These are phyloP conservation scores for Prunus padus DNA, from an alignment of 306 rosid species.

Conservation along the genomic window DNA sequence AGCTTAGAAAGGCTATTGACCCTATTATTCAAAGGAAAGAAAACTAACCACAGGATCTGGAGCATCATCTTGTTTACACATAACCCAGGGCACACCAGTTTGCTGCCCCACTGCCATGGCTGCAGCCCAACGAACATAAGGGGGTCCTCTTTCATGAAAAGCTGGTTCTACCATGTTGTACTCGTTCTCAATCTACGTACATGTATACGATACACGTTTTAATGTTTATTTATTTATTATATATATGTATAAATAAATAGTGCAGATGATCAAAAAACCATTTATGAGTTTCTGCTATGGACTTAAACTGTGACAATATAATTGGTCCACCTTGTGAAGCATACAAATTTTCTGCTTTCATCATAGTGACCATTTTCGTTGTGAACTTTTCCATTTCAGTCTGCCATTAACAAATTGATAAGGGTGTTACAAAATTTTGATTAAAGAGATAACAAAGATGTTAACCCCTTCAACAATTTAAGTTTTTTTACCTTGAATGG, in stretches of 20 bases:
- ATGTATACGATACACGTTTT: background rate
- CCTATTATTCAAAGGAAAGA: background rate
- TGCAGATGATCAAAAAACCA: too few relatives aligned
- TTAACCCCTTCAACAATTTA: background rate
- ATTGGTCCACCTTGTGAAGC: slow-evolving; percentile 96
- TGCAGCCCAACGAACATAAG: slow-evolving; percentile 87
- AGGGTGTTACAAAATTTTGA: background rate
- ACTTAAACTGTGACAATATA: slow-evolving; percentile 74
- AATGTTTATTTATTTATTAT: too few relatives aligned
- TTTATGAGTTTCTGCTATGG: background rate
- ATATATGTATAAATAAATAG: too few relatives aligned
- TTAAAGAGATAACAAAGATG: background rate
- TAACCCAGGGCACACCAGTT: slow-evolving; percentile 89
- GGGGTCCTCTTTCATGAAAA: slow-evolving; percentile 52
- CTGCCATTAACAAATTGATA: slow-evolving; percentile 41
- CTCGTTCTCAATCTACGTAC: slow-evolving; percentile 84
- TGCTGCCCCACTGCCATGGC: slow-evolving; percentile 70
- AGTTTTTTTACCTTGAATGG: slow-evolving; percentile 61
- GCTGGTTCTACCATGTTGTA: slow-evolving; percentile 51
- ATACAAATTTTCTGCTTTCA: slow-evolving; percentile 68
- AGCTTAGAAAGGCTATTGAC: background rate
- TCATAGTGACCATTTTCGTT: slow-evolving; percentile 57
- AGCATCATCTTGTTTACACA: slow-evolving; percentile 94
- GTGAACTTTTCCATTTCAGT: slow-evolving; percentile 69
- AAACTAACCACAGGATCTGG: slow-evolving; percentile 75